A percentile compares a stretch with the other conserved stretches of the same genome.
Conservation (phyloP, 106 monocot genomes). For the Phalaenopsis equestris region DNA sequence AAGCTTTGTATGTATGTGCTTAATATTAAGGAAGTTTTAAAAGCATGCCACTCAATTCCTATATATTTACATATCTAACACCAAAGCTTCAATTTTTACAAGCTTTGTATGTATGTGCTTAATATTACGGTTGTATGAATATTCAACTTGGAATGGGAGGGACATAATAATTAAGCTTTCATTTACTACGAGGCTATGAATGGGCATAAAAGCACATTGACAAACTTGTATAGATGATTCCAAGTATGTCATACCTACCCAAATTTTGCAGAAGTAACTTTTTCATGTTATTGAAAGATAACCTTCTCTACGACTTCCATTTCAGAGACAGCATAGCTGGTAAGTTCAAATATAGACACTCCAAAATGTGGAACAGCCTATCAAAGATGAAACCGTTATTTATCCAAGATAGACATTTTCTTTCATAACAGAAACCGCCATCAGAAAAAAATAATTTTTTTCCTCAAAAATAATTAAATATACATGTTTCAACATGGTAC, state of each 20-base stretch:
- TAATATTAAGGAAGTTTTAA: background rate
- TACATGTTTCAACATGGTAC: background rate
- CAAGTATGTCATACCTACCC: background rate
- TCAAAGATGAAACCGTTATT: background rate
- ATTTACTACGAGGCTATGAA: background rate
- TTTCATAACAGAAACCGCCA: background rate
- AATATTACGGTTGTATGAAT: background rate
- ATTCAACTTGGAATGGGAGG: background rate
- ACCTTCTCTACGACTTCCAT: background rate
- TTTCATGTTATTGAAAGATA: background rate
- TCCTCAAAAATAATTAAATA: background rate
- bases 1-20: background rate
- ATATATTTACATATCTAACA: background rate
- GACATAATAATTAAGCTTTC: background rate
- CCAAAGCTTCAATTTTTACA: too few relatives aligned
- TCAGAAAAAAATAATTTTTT: background rate
- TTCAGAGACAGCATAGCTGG: background rate
- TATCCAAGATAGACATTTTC: background rate
- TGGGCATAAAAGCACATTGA: background rate
- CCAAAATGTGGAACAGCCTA: background rate
- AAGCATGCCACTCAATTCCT: background rate
- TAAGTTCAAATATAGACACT: background rate
- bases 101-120: too few relatives aligned
- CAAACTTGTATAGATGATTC: background rate
- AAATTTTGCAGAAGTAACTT: background rate